Conservation (phyloP, 768 basidiomycete species). For the Hypholoma sublateritium region DNA sequence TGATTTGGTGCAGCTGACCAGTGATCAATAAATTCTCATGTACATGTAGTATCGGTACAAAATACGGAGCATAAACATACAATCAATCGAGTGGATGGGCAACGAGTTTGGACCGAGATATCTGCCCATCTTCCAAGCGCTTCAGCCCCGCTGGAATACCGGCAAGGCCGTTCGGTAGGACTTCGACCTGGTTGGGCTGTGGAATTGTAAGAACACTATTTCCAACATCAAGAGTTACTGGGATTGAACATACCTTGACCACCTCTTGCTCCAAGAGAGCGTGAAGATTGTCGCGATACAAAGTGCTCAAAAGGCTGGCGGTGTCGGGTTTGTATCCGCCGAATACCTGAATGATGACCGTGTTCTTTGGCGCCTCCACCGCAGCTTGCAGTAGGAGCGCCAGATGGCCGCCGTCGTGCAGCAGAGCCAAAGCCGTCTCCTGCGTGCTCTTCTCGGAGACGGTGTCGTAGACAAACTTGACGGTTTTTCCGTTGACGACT, state of each 20-base stretch:
- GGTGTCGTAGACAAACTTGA: slow-evolving; percentile 28
- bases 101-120: slow-evolving; percentile 44
- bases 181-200: slow-evolving; percentile 45
- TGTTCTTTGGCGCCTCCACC: slow-evolving; percentile 8
- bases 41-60: no score
- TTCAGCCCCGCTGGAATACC: slow-evolving; percentile 43
- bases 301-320: slow-evolving; percentile 4
- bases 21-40: no score
- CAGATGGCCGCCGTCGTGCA: slow-evolving; percentile 13
- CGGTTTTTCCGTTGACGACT: slow-evolving; percentile 14
- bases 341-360: slow-evolving; percentile 6
- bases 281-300: slow-evolving; percentile 16
- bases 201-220: background rate
- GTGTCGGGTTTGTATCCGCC: slow-evolving; percentile 5
- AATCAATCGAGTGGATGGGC: slow-evolving; percentile 18
- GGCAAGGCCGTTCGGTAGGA: slow-evolving; percentile 39
- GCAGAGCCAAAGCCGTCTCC: slow-evolving; percentile 21
- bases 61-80: no score
- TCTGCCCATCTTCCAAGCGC: slow-evolving; percentile 35
- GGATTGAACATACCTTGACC: slow-evolving; percentile 17
- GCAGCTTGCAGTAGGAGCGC: background rate
- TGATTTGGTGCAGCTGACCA: no score
- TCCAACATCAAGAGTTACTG: background rate
- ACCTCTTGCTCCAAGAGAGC: slow-evolving; percentile 16
- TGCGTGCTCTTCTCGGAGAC: slow-evolving; percentile 24